phyloP scores from a whole-genome alignment of 352 stramenopile genomes.

The Chrysophaeum taylorii region DNA sequence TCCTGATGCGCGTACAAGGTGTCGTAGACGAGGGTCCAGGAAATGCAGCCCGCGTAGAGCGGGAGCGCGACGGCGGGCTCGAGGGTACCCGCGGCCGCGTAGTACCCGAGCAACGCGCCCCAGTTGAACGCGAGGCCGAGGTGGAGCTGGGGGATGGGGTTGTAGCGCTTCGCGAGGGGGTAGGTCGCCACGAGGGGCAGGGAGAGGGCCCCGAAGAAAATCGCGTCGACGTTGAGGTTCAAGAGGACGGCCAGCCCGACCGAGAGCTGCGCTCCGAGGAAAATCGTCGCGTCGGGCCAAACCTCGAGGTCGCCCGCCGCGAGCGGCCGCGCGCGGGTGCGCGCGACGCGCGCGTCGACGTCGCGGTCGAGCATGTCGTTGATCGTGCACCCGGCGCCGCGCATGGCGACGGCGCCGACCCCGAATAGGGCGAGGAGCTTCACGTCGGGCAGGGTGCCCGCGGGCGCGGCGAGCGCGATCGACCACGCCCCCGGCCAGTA shows the following conservation, averaged over 20 bases:
- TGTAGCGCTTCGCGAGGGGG: conserved; percentile 95
- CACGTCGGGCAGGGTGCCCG: conserved; percentile 60
- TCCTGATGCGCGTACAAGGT: conserved; percentile 98
- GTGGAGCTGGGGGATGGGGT: conserved; percentile 90
- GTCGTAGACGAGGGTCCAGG: conserved; percentile 99
- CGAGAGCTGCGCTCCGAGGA: conserved; percentile 81
- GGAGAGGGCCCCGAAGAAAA: conserved; percentile 75
- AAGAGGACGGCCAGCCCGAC: conserved; percentile 80
- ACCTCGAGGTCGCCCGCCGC: conserved; percentile 75
- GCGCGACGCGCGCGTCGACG: conserved; percentile 85
- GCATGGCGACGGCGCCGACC: conserved; percentile 89
- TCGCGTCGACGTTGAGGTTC: conserved; percentile 84
- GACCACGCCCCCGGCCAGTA: conserved; percentile 94
- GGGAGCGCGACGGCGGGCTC: conserved; percentile 70
- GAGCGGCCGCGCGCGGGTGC: conserved; percentile 84
- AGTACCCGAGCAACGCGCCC: conserved; percentile 80
- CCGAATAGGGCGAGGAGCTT: conserved; percentile 64
- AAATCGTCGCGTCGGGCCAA: conserved; percentile 66
- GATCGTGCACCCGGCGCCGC: conserved; percentile 91
- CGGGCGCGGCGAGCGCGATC: conserved; percentile 76
- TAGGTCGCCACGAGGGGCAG: conserved; percentile 86
- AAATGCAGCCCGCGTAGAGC: conserved; percentile 80
- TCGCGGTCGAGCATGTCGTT: conserved; percentile 99
- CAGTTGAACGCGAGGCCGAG: conserved; percentile 97
- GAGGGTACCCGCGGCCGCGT: conserved; percentile 37